Evolutionary conservation across 2,329 filamentous ascomycete species (phyloP).

Genomic region (Domatiomyces catenatus): DNA sequence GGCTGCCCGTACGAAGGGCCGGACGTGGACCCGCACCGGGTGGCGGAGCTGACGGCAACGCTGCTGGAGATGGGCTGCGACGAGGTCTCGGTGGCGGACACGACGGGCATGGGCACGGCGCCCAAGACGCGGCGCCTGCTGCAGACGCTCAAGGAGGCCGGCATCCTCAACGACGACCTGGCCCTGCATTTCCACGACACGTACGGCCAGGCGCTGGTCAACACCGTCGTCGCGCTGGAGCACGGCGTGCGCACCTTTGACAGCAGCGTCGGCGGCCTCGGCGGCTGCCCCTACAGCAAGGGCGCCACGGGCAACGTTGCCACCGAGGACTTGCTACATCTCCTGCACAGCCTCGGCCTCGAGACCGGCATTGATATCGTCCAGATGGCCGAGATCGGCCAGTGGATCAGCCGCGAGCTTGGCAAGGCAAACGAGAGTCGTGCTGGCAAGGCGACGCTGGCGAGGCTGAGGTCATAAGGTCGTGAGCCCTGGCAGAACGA

Average conservation of each 20-base stretch:
- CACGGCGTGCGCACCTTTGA: constrained; percentile 50
- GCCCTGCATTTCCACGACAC: constrained; percentile 54
- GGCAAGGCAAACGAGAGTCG: constrained; percentile 38
- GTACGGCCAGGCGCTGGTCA: constrained; percentile 49
- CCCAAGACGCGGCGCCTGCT: constrained; percentile 44
- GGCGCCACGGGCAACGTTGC: constrained; percentile 52
- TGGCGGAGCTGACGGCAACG: constrained; percentile 45
- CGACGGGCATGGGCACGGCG: constrained; percentile 52
- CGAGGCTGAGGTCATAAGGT: constrained; percentile 20
- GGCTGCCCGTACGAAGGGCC: constrained; percentile 53
- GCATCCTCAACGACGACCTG: constrained; percentile 43
- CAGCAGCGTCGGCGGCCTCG: constrained; percentile 46
- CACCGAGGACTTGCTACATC: constrained; percentile 48
- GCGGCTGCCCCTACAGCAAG: constrained; percentile 50
- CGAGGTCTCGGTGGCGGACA: constrained; percentile 51
- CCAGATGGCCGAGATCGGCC: constrained; percentile 40
- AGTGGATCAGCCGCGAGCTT: constrained; percentile 40
- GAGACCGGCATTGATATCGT: constrained; percentile 44
- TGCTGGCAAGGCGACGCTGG: constrained; percentile 37
- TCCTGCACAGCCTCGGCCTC: constrained; percentile 44
- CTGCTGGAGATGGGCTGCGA: constrained; percentile 51
- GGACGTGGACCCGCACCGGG: constrained; percentile 42
- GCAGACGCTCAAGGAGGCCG: constrained; percentile 42
- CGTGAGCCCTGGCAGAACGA: too few relatives aligned
- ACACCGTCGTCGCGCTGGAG: constrained; percentile 46